phyloP scores from a whole-genome alignment of 225 moss, liverwort and hornwort genomes.

The Asterella californica region DNA sequence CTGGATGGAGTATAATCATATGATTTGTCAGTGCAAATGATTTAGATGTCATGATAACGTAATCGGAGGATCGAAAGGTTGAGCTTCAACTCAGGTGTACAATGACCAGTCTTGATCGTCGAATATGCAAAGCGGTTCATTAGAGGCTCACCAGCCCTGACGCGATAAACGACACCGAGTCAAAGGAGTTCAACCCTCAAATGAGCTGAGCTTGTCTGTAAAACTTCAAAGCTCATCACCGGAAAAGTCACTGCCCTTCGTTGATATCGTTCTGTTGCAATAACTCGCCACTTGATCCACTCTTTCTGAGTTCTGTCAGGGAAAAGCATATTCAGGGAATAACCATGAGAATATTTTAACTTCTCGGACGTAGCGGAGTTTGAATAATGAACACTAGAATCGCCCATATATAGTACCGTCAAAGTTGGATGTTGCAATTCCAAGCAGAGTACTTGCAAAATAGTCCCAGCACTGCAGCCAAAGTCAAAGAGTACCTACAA shows the following conservation, averaged over 20 bases:
- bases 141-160: not conserved
- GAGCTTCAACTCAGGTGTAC: too few species aligned
- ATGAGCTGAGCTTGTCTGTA: not conserved
- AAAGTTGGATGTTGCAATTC: not conserved
- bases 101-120: too few species aligned
- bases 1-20: too few species aligned
- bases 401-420: not conserved
- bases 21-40: too few species aligned
- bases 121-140: not conserved
- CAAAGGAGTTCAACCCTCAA: not conserved
- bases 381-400: not conserved
- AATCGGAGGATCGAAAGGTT: too few species aligned
- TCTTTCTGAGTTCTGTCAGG: not conserved
- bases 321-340: not conserved
- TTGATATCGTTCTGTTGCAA: not conserved
- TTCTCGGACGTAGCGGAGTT: not conserved
- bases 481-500: not conserved
- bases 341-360: not conserved
- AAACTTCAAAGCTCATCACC: not conserved
- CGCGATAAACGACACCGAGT: too few species aligned
- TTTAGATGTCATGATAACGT: too few species aligned
- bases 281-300: not conserved
- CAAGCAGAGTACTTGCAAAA: not conserved
- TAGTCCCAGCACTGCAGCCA: not conserved
- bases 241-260: not conserved